Evolutionary conservation across 345 rosid genomes (phyloP).

Genomic region (Litchi chinensis): DNA sequence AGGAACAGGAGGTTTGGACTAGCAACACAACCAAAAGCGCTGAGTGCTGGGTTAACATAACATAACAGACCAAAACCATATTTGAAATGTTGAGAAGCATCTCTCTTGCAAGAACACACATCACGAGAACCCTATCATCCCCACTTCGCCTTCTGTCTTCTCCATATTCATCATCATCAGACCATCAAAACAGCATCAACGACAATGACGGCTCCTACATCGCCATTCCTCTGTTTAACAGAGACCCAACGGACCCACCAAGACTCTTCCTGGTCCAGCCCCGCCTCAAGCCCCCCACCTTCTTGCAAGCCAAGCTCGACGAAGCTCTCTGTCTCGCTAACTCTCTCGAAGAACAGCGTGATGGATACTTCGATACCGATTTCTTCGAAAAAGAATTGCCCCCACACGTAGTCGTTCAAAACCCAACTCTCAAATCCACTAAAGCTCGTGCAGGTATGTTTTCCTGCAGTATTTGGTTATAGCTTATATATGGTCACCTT

Average conservation of each 20-base stretch:
- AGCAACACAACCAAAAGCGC: not conserved
- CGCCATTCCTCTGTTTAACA: constrained; percentile 46
- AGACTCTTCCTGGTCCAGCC: constrained; percentile 92
- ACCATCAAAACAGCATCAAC: constrained; percentile 14
- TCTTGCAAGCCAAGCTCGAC: constrained; percentile 80
- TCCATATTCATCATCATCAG: constrained; percentile 36
- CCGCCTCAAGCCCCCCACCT: constrained; percentile 61
- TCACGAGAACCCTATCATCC: constrained; percentile 1
- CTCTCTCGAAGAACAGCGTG: constrained; percentile 93
- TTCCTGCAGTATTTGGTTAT: not conserved
- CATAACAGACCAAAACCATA: not conserved
- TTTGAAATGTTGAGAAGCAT: constrained; percentile 41
- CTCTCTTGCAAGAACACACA: constrained; percentile 31
- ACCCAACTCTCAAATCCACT: constrained; percentile 65
- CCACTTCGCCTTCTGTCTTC: constrained; percentile 1
- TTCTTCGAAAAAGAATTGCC: constrained; percentile 74
- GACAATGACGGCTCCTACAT: constrained; percentile 17
- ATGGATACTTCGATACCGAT: constrained; percentile 70
- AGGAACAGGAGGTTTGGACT: not conserved
- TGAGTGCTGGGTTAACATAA: not conserved
- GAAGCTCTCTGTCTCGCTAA: constrained; percentile 92
- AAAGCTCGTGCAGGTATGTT: constrained; percentile 67
- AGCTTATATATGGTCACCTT: not conserved
- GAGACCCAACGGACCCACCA: constrained; percentile 71
- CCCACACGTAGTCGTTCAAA: constrained; percentile 80